These are phyloP conservation scores for Aspergillus viridinutans DNA, from an alignment of 2,329 filamentous ascomycete species.

Conservation along the genomic window DNA sequence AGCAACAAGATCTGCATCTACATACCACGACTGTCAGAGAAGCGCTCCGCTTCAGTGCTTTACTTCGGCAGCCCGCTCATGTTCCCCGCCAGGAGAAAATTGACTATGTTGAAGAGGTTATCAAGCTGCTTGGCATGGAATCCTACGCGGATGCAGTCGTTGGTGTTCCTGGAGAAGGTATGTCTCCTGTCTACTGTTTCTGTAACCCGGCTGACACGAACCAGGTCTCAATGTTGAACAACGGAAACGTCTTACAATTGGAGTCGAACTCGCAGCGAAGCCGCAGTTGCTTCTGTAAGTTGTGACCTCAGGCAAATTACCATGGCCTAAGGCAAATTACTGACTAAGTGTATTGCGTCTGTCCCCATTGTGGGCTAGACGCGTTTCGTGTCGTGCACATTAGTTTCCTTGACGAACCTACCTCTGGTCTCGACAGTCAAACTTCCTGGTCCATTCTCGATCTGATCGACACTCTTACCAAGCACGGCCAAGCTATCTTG, in stretches of 20 bases:
- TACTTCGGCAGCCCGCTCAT: conserved; percentile 75
- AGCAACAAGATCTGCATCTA: conserved; percentile 88
- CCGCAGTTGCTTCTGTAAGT: conserved; percentile 82
- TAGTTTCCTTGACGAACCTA: conserved; percentile 93
- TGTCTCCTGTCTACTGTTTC: not conserved
- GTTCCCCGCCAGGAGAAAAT: conserved; percentile 73
- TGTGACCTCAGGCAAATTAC: too few relatives aligned
- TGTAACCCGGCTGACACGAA: conserved; percentile 2
- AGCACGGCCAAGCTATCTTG: conserved; percentile 87
- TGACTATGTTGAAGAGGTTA: conserved; percentile 84
- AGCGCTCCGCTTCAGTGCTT: conserved; percentile 77
- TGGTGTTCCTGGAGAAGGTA: conserved; percentile 80
- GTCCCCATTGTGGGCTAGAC: too few relatives aligned
- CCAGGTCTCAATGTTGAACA: conserved; percentile 57
- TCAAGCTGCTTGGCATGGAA: conserved; percentile 85
- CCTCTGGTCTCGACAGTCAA: conserved; percentile 87
- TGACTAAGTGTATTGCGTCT: too few relatives aligned
- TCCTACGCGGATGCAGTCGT: conserved; percentile 87
- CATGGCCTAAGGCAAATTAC: too few relatives aligned
- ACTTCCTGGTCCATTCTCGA: conserved; percentile 90
- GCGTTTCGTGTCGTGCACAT: too few relatives aligned
- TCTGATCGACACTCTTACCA: conserved; percentile 82
- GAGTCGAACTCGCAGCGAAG: conserved; percentile 92
- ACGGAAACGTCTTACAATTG: conserved; percentile 78
- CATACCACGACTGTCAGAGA: conserved; percentile 82